Conservation (phyloP, 306 rosid genomes). For the Vicia sativa region DNA sequence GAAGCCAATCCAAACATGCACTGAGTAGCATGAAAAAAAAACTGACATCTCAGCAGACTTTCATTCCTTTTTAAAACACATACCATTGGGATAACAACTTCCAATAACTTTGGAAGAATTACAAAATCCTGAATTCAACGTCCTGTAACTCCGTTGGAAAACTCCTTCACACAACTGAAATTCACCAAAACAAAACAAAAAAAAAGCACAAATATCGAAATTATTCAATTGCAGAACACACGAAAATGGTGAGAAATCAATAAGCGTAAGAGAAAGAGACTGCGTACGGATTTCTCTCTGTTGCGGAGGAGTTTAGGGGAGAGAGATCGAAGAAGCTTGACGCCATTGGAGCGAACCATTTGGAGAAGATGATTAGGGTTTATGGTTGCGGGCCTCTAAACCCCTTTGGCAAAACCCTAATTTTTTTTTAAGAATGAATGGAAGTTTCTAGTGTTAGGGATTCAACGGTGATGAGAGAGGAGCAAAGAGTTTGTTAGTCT, state of each 20-base stretch:
- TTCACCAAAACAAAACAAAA: background rate
- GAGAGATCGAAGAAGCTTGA: slow-evolving; percentile 54
- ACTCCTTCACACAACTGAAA: slow-evolving; percentile 52
- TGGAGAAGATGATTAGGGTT: slow-evolving; percentile 6
- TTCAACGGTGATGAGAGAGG: background rate
- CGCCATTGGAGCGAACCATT: slow-evolving; percentile 84
- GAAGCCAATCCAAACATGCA: too few species aligned
- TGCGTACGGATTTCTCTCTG: slow-evolving; percentile 39
- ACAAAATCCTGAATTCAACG: slow-evolving; percentile 53
- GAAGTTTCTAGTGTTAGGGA: background rate
- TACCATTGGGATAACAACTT: slow-evolving; percentile 51
- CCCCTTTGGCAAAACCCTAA: slow-evolving; percentile 6
- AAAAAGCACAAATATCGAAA: background rate
- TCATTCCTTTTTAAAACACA: background rate
- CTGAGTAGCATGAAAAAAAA: background rate
- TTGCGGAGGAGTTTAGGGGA: slow-evolving; percentile 31
- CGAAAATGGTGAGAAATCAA: background rate
- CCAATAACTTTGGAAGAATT: slow-evolving; percentile 44
- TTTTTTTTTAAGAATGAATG: background rate
- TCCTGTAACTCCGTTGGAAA: slow-evolving; percentile 48
- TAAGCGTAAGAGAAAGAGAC: background rate
- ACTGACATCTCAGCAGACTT: background rate
- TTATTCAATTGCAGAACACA: background rate
- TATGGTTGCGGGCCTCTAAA: background rate
- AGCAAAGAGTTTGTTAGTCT: too few species aligned